Evolutionary conservation across 108 stramenopile genomes (phyloP).

Genomic region (Mayamaea pseudoterrestris): DNA sequence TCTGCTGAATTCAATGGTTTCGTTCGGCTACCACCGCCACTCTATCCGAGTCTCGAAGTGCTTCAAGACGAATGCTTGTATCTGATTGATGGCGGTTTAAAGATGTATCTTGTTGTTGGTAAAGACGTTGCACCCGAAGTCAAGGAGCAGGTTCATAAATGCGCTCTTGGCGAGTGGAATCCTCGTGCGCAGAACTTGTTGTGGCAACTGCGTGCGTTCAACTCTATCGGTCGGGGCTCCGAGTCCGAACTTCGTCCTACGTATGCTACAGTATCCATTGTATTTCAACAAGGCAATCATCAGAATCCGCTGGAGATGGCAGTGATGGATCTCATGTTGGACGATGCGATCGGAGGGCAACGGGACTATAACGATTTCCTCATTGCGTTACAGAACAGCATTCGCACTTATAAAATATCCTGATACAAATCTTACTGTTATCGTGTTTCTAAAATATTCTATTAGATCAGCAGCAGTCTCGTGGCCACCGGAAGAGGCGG

Average conservation of each 20-base stretch:
- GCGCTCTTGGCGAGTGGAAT: neutral
- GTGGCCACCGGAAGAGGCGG: too few relatives aligned
- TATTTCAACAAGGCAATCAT: neutral
- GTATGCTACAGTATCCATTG: neutral
- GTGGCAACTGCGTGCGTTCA: conserved; percentile 12
- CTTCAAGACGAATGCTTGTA: conserved; percentile 48
- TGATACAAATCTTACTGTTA: conserved; percentile 1
- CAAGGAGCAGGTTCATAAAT: neutral
- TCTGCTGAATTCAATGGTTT: too few relatives aligned
- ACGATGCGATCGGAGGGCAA: conserved; percentile 11
- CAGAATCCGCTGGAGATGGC: conserved; percentile 1
- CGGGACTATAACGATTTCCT: conserved; percentile 7
- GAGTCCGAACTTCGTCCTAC: conserved; percentile 7
- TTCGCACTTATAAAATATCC: too few relatives aligned
- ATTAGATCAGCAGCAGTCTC: too few relatives aligned
- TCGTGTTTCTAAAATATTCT: too few relatives aligned
- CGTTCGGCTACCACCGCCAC: conserved; percentile 33
- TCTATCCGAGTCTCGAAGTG: conserved; percentile 36
- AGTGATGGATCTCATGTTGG: conserved; percentile 9
- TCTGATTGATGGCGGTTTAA: conserved; percentile 43
- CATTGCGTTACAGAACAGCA: too few relatives aligned
- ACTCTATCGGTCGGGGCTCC: neutral
- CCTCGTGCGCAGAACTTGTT: neutral
- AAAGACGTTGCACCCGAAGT: conserved; percentile 24
- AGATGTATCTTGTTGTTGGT: conserved; percentile 41